Evolutionary conservation across 164 flowering plant genomes (phyloP).

Genomic region (Saururus chinensis): DNA sequence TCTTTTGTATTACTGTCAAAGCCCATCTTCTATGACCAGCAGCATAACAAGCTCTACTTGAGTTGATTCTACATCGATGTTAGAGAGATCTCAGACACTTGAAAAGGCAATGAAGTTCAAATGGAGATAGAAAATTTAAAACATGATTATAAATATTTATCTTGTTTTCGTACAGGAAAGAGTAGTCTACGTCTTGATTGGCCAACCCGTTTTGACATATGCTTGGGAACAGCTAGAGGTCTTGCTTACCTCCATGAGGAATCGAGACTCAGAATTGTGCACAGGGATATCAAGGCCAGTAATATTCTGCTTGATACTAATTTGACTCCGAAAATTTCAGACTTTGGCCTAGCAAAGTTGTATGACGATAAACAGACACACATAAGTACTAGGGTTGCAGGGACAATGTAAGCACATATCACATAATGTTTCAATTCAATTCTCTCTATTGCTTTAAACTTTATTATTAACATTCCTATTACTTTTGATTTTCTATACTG

Average conservation of each 20-base stretch:
- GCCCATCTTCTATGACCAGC: too few relatives aligned
- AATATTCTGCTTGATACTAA: conserved; percentile 53
- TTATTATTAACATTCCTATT: background rate
- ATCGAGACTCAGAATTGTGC: conserved; percentile 54
- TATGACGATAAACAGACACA: conserved; percentile 14
- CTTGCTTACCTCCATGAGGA: conserved; percentile 79
- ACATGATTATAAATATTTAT: background rate
- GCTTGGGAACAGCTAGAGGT: conserved; percentile 69
- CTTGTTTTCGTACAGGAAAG: conserved; percentile 24
- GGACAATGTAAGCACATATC: conserved; percentile 11
- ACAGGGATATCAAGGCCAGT: conserved; percentile 78
- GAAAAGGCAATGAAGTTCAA: background rate
- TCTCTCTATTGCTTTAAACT: background rate
- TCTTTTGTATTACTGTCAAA: too few relatives aligned
- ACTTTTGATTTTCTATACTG: background rate
- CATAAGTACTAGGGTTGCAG: conserved; percentile 15
- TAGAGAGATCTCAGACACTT: background rate
- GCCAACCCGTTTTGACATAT: conserved; percentile 47
- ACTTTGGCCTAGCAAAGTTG: conserved; percentile 17
- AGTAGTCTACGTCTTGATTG: conserved; percentile 36
- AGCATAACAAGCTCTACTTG: background rate
- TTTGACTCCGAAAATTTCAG: conserved; percentile 14
- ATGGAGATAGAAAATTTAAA: too few relatives aligned
- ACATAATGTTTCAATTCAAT: background rate
- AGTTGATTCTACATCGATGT: too few relatives aligned